A percentile compares a stretch with the other conserved stretches of the same genome.
phyloP scores from a whole-genome alignment of 176 grass and related monocot species.

The Coix lacrymajobi region DNA sequence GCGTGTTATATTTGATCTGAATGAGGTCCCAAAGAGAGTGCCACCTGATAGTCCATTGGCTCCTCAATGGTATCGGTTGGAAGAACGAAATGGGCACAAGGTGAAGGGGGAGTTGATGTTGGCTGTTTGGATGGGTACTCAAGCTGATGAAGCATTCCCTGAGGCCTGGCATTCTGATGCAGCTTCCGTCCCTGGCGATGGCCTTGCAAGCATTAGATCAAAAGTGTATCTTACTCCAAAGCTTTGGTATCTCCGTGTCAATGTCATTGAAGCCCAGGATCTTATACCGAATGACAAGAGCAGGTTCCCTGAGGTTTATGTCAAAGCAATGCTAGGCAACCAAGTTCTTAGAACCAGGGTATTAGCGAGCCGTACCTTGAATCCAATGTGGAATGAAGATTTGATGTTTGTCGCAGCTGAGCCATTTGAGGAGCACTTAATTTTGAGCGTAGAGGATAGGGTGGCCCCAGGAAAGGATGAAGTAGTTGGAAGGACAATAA shows the following conservation, averaged over 20 bases:
- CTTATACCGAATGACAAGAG: slow-evolving; percentile 48
- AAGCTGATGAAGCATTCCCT: slow-evolving; percentile 70
- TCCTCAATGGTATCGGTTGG: slow-evolving; percentile 67
- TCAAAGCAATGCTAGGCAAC: slow-evolving; percentile 58
- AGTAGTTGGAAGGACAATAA: slow-evolving; percentile 40
- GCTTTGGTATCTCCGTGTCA: slow-evolving; percentile 72
- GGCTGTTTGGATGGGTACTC: slow-evolving; percentile 83
- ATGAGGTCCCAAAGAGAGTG: slow-evolving; percentile 65
- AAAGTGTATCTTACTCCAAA: slow-evolving; percentile 75
- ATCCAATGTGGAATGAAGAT: slow-evolving; percentile 77
- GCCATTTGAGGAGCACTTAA: slow-evolving; percentile 60
- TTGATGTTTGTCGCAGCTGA: slow-evolving; percentile 66
- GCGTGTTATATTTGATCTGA: slow-evolving; percentile 44
- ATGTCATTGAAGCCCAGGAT: slow-evolving; percentile 71
- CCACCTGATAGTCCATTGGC: slow-evolving; percentile 68
- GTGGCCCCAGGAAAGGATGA: slow-evolving; percentile 61
- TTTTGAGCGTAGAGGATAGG: slow-evolving; percentile 60
- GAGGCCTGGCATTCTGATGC: slow-evolving; percentile 77
- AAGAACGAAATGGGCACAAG: slow-evolving; percentile 54
- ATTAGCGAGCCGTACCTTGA: slow-evolving; percentile 31
- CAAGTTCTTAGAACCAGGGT: slow-evolving; percentile 48
- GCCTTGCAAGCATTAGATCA: slow-evolving; percentile 64
- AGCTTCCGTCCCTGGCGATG: slow-evolving; percentile 45
- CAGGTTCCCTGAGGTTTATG: slow-evolving; percentile 58
- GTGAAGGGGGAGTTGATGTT: slow-evolving; percentile 70